Conservation (phyloP, 306 rosid species). For the Rosa rugosa region DNA sequence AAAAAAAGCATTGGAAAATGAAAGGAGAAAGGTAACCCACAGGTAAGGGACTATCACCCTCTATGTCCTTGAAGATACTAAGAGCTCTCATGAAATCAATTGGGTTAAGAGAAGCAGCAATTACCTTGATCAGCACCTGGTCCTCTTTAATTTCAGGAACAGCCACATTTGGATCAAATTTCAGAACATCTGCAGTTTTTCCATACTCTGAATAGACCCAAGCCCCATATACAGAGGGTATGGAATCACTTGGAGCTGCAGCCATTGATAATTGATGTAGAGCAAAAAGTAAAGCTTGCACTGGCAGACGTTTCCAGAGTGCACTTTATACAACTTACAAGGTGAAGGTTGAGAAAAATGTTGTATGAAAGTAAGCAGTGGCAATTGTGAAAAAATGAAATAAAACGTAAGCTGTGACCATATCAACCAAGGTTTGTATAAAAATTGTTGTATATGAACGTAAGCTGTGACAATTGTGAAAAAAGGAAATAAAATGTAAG, state of each 20-base stretch:
- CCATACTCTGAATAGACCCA: slow-evolving; percentile 62
- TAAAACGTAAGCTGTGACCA: too few relatives aligned
- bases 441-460: too few relatives aligned
- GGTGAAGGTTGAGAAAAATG: not conserved
- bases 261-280: slow-evolving; percentile 29
- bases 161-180: slow-evolving; percentile 38
- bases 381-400: too few relatives aligned
- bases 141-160: slow-evolving; percentile 47
- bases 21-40: not conserved
- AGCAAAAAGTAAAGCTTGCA: not conserved
- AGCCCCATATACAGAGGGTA: slow-evolving; percentile 45
- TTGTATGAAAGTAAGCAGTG: too few relatives aligned
- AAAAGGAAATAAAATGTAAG: too few relatives aligned
- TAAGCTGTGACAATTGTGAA: too few relatives aligned
- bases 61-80: slow-evolving; percentile 35
- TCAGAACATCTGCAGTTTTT: slow-evolving; percentile 44
- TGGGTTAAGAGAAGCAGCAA: slow-evolving; percentile 68
- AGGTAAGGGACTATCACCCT: slow-evolving; percentile 15
- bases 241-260: slow-evolving; percentile 17
- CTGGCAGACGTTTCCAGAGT: not conserved
- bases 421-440: too few relatives aligned
- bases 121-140: slow-evolving; percentile 66
- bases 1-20: not conserved
- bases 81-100: slow-evolving; percentile 55
- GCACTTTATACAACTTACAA: not conserved